phyloP scores from a whole-genome alignment of 495 filamentous ascomycete genomes.

The Staphylotrichum tortipilum region DNA sequence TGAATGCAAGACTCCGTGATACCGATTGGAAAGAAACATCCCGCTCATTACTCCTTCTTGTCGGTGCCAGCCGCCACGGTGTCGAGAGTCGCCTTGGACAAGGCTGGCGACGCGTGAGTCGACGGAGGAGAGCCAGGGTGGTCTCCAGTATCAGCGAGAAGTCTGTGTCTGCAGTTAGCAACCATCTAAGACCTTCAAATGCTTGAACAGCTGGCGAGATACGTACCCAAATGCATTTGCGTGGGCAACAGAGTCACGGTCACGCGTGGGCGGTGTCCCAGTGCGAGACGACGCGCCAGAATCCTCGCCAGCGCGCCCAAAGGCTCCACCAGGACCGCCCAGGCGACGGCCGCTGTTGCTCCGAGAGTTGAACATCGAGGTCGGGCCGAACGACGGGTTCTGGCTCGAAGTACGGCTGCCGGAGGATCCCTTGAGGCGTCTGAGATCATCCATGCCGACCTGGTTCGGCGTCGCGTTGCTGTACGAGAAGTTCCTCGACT shows the following conservation, averaged over 20 bases:
- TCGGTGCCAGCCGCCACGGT: slow-evolving; percentile 37
- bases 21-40: slow-evolving; percentile 20
- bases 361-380: slow-evolving; percentile 67
- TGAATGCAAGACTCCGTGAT: slow-evolving; percentile 25
- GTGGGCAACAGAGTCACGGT: slow-evolving; percentile 55
- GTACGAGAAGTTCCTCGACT: slow-evolving; percentile 71
- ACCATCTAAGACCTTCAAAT: not conserved
- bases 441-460: slow-evolving; percentile 82
- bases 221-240: slow-evolving; percentile 87
- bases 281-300: slow-evolving; percentile 69
- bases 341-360: slow-evolving; percentile 74
- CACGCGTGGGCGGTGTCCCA: slow-evolving; percentile 72
- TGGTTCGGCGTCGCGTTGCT: slow-evolving; percentile 60
- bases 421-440: slow-evolving; percentile 56
- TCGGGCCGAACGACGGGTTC: slow-evolving; percentile 63
- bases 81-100: slow-evolving; percentile 55
- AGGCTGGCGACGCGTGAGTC: slow-evolving; percentile 50
- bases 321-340: slow-evolving; percentile 61
- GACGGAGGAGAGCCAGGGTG: slow-evolving; percentile 55
- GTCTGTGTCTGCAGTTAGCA: slow-evolving; percentile 27
- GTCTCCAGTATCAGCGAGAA: slow-evolving; percentile 44
- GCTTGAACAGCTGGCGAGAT: slow-evolving; percentile 14
- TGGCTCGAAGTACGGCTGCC: slow-evolving; percentile 48
- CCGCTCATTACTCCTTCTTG: slow-evolving; percentile 36
- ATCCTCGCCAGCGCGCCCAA: slow-evolving; percentile 66